Base-by-base conservation (phyloP, 2,329 filamentous ascomycete species). In the Apiospora sp. region DNA sequence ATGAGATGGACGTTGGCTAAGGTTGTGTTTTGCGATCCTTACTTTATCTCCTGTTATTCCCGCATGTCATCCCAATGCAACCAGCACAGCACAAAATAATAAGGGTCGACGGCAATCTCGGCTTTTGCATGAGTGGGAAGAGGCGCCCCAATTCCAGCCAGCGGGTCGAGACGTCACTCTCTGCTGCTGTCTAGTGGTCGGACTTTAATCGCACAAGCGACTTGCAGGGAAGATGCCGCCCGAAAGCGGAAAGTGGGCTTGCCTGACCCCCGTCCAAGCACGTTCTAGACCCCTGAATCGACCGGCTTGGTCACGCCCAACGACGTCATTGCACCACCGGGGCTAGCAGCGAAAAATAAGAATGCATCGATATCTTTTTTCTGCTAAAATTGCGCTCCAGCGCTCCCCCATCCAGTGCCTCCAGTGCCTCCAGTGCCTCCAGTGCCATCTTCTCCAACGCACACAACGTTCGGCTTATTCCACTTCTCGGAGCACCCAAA, bases 211-310 rank as follows among this genome's bases (percentile, higher is more conserved):
- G 58, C 41, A 37, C 58, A 22, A 3, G 34, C 30, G 22, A 41
- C 58, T 64, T 41, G 58, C 58, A 64, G 30, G 58, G 58, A 8
- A 19, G 58, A 41, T 24, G 58, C 34, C 58, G 34, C 58, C 58
- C 58, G 34, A 64, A 64, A 64, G 12, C 30, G 58, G 58, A 64
- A 64, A 64, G 34, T 41, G 58, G 58, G 58, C 58, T 64, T 64
- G 58, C 30, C 30, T 22, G 58, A 16, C 54, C 54, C 54, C 54
- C 16, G 54, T 34, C 54, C 54, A 13, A 19, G 58, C 58, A 64
- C 58, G 58, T 64, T 64, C 58, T 64, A 64, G 58, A 64, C 58
- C 58, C 58, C 58, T 64, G 58, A 64, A 41, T 64, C 58, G 34
- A 41, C 58, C 58, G 58, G 30, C 58, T 64, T 64, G 58, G 30